Percentiles rank a stretch among this genome's conserved stretches.
These are phyloP conservation scores for Aspergillus texensis DNA, from an alignment of 2,329 filamentous ascomycete species.

Conservation along the genomic window DNA sequence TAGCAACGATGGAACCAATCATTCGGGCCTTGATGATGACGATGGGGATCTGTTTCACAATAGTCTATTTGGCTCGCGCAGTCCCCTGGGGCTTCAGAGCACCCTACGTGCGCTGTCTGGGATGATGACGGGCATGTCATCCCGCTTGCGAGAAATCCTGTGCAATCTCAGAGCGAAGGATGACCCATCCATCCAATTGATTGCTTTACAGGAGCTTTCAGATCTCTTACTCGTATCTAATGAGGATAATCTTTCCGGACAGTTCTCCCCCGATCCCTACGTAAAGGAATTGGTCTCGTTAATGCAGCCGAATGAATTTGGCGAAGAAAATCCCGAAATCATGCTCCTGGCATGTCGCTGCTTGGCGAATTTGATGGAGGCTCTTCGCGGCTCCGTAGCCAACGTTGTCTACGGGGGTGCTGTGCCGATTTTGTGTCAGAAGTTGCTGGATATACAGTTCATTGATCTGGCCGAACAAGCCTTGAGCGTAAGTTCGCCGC, in stretches of 20 bases:
- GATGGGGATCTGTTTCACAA: slow-evolving; percentile 64
- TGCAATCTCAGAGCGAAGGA: slow-evolving; percentile 78
- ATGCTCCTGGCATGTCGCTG: slow-evolving; percentile 97
- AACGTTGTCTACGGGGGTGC: slow-evolving; percentile 98
- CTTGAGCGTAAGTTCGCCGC: slow-evolving; percentile 64
- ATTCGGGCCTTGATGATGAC: slow-evolving; percentile 56
- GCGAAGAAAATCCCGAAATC: slow-evolving; percentile 90
- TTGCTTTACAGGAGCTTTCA: slow-evolving; percentile 89
- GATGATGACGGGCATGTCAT: slow-evolving; percentile 85
- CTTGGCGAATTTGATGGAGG: slow-evolving; percentile 97
- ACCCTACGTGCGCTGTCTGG: slow-evolving; percentile 86
- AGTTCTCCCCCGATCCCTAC: slow-evolving; percentile 91
- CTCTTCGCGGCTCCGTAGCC: slow-evolving; percentile 84
- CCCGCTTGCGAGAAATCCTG: slow-evolving; percentile 76
- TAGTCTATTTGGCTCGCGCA: slow-evolving; percentile 66
- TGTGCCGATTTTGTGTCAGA: slow-evolving; percentile 91
- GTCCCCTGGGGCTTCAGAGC: slow-evolving; percentile 69
- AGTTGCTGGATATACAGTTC: slow-evolving; percentile 92
- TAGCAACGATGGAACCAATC: slow-evolving; percentile 64
- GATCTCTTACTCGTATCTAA: slow-evolving; percentile 93
- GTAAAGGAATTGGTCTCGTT: slow-evolving; percentile 90
- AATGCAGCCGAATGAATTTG: slow-evolving; percentile 88
- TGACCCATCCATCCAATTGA: slow-evolving; percentile 82
- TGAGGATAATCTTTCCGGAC: slow-evolving; percentile 92
- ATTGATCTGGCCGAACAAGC: slow-evolving; percentile 98